Base-by-base conservation (phyloP, 306 rosid species). In the Vachellia pachyceras region DNA sequence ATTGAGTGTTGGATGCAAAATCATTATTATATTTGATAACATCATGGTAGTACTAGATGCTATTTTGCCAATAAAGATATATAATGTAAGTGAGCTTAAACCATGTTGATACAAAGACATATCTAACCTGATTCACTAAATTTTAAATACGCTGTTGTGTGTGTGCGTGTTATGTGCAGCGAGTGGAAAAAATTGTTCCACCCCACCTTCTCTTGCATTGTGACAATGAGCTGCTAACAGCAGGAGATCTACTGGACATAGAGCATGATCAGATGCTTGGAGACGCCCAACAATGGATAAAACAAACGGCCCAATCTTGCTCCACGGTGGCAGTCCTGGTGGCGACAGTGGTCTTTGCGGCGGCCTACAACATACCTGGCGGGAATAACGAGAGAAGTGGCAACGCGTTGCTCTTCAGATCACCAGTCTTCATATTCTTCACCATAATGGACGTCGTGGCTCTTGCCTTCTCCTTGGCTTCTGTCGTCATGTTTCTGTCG, bases 401-500 rank as follows among this genome's bases (percentile, higher is more conserved):
- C 33, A 29, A 29, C 33, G 33, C 33, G 2, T 29, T 29, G 33
- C 33, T 29, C 33, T 29, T 72, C 4, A 6, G 36, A 17, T 13
- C 71, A 18, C 79, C 82, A 11, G 29, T 77, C 25, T 87, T 84
- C 73, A 17, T 33, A 23, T 22, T 85, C 9, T 87, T 87, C 77
- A 60, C 84, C 23, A 10, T 74, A 20, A 85, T 77, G 81, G 82
- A 87, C 60, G 44, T 80, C 1, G 49, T 77, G 37, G 80, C 86
- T 14, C 72, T 84, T 0, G 69, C 81, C 2, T 67, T 82, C 73
- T 79, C 90, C 1, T 63, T 87, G 12, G 76, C 77, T 17, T 87
- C 85, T 0, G 85, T 87, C 9, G 83, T 78, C 13, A 76, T 82
- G 83, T 87, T 87, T 80, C 90, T 87, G n/a, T 84, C 88, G 0